Conservation (phyloP, 805 yeast species). For the Candida insectalens region DNA sequence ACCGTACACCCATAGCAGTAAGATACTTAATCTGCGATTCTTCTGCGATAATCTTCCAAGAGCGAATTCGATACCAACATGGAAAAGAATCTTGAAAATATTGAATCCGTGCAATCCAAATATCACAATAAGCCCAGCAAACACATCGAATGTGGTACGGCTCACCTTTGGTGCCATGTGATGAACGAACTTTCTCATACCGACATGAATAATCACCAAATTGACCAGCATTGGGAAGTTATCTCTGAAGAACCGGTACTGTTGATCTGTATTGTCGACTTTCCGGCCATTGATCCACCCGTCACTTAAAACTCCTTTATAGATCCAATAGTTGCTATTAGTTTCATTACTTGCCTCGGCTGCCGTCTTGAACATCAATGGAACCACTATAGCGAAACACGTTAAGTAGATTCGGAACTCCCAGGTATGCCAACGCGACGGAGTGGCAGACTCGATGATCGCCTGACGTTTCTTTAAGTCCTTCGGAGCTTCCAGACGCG, state of each 20-base stretch:
- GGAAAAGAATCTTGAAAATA: constrained; percentile 47
- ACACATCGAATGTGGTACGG: constrained; percentile 47
- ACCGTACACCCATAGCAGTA: constrained; percentile 68
- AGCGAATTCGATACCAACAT: constrained; percentile 42
- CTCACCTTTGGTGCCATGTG: constrained; percentile 29
- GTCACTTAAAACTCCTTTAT: constrained; percentile 47
- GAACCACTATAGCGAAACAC: constrained; percentile 62
- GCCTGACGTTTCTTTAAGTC: constrained; percentile 24
- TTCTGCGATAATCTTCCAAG: constrained; percentile 32
- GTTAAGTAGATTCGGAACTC: constrained; percentile 67
- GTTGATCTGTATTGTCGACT: constrained; percentile 88
- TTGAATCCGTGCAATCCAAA: constrained; percentile 77
- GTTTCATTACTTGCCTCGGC: constrained; percentile 68
- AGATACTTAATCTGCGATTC: constrained; percentile 29
- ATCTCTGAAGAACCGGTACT: constrained; percentile 79
- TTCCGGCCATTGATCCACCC: constrained; percentile 91
- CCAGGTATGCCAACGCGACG: constrained; percentile 60
- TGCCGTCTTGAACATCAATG: constrained; percentile 74
- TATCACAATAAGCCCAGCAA: constrained; percentile 61
- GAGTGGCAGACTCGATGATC: constrained; percentile 21
- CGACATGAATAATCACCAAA: constrained; percentile 45
- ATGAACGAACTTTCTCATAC: constrained; percentile 32
- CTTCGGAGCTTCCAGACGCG: constrained; percentile 34
- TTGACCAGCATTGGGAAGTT: constrained; percentile 57
- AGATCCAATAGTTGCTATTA: constrained; percentile 63